Conservation (phyloP, 495 filamentous ascomycete species). For the Podospora pseudocomata region DNA sequence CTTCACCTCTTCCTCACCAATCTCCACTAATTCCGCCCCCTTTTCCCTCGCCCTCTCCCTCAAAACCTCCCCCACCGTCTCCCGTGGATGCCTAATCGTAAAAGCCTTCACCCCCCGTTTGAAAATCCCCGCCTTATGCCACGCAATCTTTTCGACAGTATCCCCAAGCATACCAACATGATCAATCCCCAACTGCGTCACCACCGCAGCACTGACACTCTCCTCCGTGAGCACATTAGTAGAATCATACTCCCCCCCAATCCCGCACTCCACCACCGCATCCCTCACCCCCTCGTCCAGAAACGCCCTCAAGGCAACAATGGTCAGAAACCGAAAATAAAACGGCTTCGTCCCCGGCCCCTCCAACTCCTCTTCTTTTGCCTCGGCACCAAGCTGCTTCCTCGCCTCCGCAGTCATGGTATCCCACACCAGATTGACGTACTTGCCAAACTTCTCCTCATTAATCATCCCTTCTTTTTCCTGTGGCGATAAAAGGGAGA, state of each 20-base stretch:
- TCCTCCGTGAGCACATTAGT: constrained; percentile 44
- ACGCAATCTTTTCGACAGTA: constrained; percentile 48
- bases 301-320: constrained; percentile 47
- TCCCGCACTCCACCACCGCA: constrained; percentile 49
- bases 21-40: constrained; percentile 30
- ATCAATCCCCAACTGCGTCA: constrained; percentile 49
- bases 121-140: constrained; percentile 52
- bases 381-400: constrained; percentile 19
- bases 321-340: constrained; percentile 54
- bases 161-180: constrained; percentile 48
- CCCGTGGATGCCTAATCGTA: constrained; percentile 28
- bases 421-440: constrained; percentile 68
- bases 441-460: constrained; percentile 51
- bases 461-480: constrained; percentile 40
- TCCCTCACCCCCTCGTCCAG: constrained; percentile 36
- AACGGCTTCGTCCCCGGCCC: constrained; percentile 49
- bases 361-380: constrained; percentile 10
- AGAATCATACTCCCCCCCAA: constrained; percentile 51
- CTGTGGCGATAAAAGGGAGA: constrained; percentile 42
- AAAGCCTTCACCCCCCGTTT: constrained; percentile 41
- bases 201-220: constrained; percentile 36
- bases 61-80: constrained; percentile 38
- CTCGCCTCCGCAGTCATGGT: constrained; percentile 30
- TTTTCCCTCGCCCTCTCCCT: constrained; percentile 39
- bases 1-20: constrained; percentile 34